These are phyloP conservation scores for Colletotrichum sojae DNA, from an alignment of 2,329 filamentous ascomycete genomes.

Conservation along the genomic window DNA sequence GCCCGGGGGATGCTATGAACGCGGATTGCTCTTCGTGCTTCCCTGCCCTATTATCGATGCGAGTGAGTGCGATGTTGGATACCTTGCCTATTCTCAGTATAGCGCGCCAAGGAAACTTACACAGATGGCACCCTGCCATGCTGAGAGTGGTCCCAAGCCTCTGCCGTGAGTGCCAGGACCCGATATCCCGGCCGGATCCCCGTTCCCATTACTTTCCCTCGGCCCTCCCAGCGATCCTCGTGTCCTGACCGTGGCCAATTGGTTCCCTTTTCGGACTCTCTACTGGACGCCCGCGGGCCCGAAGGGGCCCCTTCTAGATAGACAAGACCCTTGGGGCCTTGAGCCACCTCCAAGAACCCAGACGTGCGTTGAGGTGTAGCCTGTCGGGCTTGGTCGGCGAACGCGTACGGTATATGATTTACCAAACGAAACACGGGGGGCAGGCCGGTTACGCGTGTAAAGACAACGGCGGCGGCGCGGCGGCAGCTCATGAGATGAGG, in stretches of 20 bases:
- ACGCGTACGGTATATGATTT: conserved; percentile 10
- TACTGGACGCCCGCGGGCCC: conserved; percentile 18
- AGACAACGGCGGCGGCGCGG: too few species aligned
- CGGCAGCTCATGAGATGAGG: too few species aligned
- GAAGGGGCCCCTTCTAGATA: conserved; percentile 4
- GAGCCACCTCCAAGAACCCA: conserved; percentile 16
- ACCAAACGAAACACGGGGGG: neutral
- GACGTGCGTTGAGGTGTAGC: conserved; percentile 22
- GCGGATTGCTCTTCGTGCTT: neutral
- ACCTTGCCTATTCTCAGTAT: neutral
- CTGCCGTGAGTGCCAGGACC: conserved; percentile 26
- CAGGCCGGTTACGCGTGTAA: too few species aligned
- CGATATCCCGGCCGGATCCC: conserved; percentile 29
- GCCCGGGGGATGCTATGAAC: neutral
- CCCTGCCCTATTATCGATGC: neutral
- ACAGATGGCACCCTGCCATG: conserved; percentile 15
- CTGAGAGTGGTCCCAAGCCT: conserved; percentile 1
- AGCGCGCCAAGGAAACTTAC: conserved; percentile 15
- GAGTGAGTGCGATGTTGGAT: neutral
- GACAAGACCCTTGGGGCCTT: conserved; percentile 25
- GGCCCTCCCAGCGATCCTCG: conserved; percentile 17
- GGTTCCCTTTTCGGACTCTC: conserved; percentile 5
- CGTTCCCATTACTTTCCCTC: conserved; percentile 2
- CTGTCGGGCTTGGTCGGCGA: neutral
- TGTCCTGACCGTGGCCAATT: conserved; percentile 11